A percentile compares a stretch with the other conserved stretches of the same genome.
phyloP scores from a whole-genome alignment of 257 asterid genomes.

The Parsonsia alboflavescens region DNA sequence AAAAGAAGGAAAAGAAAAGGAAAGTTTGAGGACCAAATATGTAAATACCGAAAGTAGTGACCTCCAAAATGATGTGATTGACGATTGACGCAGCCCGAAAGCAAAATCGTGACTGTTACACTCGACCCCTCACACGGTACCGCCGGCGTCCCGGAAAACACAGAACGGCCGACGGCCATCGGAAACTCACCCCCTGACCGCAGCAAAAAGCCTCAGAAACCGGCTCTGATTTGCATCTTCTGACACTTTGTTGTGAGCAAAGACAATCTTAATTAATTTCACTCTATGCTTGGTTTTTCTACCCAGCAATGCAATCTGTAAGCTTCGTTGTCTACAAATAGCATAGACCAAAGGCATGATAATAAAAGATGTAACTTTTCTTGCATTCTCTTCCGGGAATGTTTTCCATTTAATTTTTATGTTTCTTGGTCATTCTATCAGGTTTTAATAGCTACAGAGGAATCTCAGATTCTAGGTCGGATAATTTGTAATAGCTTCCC shows the following conservation, averaged over 20 bases:
- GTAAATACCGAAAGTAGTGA: background rate
- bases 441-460: slow-evolving; percentile 41
- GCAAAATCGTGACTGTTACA: no score
- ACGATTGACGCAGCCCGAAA: background rate
- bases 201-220: no score
- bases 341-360: background rate
- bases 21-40: background rate
- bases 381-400: background rate
- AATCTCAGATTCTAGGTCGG: slow-evolving; percentile 51
- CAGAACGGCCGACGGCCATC: background rate
- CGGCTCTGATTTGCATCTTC: no score
- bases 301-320: slow-evolving; percentile 1
- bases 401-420: background rate
- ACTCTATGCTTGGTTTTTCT: background rate
- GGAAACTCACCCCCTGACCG: background rate
- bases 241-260: background rate
- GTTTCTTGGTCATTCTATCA: background rate
- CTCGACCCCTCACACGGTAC: background rate
- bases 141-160: background rate
- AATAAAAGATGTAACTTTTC: background rate
- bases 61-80: background rate
- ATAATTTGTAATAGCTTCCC: slow-evolving; percentile 52
- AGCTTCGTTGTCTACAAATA: background rate
- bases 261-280: background rate
- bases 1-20: background rate